phyloP scores from a whole-genome alignment of 2,329 filamentous ascomycete genomes.

The Colletotrichum siamense region DNA sequence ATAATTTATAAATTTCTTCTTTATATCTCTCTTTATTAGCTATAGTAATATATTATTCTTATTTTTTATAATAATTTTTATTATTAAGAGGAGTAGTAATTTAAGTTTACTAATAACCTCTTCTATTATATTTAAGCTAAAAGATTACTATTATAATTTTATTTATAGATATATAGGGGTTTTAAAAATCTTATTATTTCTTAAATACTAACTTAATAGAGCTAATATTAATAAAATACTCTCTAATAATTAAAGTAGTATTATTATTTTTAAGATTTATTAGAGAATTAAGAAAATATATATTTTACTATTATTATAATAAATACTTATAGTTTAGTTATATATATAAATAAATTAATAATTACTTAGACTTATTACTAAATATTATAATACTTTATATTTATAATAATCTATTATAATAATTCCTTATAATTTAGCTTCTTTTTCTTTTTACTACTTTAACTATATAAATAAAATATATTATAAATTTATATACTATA shows the following conservation, averaged over 20 bases:
- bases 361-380: neutral
- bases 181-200: neutral
- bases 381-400: neutral
- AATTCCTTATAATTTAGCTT: neutral
- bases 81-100: rapidly evolving
- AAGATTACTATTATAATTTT: neutral
- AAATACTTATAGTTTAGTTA: neutral
- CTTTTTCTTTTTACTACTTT: neutral
- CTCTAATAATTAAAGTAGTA: neutral
- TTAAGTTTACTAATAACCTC: neutral
- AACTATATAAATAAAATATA: neutral
- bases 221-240: neutral
- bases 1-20: neutral
- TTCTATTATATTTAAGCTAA: neutral
- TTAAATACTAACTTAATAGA: neutral
- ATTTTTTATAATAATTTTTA: neutral
- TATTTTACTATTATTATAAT: neutral
- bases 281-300: neutral
- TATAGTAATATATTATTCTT: neutral
- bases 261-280: neutral
- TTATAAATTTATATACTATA: neutral
- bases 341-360: neutral
- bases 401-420: neutral
- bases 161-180: neutral
- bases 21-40: neutral